Conservation (phyloP, 1,139 yeast genomes). For the Sugiyamaella sp. region DNA sequence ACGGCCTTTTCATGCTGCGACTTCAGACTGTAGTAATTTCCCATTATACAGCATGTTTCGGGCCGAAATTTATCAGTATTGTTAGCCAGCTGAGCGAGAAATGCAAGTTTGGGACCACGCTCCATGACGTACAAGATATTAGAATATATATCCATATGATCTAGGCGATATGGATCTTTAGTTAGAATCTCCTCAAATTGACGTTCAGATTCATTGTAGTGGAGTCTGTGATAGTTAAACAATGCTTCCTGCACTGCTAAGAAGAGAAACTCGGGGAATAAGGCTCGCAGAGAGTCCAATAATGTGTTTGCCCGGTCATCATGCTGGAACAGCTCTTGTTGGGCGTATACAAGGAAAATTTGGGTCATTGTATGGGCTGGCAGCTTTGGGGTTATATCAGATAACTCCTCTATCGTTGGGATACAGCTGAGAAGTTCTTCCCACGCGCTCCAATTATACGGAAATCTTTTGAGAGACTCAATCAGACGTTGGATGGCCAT, state of each 20-base stretch:
- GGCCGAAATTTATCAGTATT: conserved; percentile 86
- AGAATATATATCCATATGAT: conserved; percentile 89
- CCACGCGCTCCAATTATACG: conserved; percentile 96
- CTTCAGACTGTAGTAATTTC: conserved; percentile 88
- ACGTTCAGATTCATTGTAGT: conserved; percentile 76
- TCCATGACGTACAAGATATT: conserved; percentile 95
- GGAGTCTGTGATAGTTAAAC: conserved; percentile 76
- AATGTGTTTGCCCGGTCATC: conserved; percentile 45
- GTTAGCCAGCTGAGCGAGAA: conserved; percentile 81
- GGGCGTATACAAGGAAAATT: conserved; percentile 67
- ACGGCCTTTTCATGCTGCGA: conserved; percentile 96
- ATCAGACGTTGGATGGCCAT: conserved; percentile 64
- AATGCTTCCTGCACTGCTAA: conserved; percentile 80
- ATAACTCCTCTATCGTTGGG: conserved; percentile 58
- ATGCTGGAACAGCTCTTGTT: conserved; percentile 81
- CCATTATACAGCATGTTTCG: conserved; percentile 92
- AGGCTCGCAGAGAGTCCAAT: conserved; percentile 50
- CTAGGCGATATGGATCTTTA: conserved; percentile 84
- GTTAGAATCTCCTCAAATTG: conserved; percentile 74
- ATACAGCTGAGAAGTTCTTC: conserved; percentile 72
- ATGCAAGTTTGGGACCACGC: conserved; percentile 79
- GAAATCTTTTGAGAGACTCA: conserved; percentile 63
- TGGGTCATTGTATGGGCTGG: conserved; percentile 49
- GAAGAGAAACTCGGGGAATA: conserved; percentile 75
- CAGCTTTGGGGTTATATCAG: conserved; percentile 28